These are phyloP conservation scores for Pholiota adiposa DNA, from an alignment of 1,284 basidiomycete genomes.

Conservation along the genomic window DNA sequence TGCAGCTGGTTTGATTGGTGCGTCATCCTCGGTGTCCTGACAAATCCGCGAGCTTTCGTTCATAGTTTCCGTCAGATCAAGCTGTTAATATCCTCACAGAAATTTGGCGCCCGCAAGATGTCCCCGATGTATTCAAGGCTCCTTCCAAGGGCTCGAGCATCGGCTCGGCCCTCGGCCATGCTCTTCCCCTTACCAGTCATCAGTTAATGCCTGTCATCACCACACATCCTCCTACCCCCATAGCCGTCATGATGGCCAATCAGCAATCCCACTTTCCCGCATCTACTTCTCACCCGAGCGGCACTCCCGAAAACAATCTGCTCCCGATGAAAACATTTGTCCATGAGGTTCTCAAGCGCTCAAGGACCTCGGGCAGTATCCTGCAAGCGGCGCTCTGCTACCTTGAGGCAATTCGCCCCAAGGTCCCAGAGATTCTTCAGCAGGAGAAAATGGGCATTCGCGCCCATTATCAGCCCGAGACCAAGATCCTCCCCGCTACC, in stretches of 20 bases:
- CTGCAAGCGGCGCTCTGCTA: conserved; percentile 82
- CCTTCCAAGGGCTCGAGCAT: conserved; percentile 28
- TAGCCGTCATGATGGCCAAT: conserved; percentile 35
- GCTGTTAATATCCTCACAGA: conserved; percentile 73
- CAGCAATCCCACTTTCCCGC: conserved; percentile 23
- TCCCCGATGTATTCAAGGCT: conserved; percentile 62
- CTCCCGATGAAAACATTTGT: conserved; percentile 73
- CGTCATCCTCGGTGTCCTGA: conserved; percentile 34
- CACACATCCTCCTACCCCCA: neutral
- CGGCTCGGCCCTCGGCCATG: neutral
- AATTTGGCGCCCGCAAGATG: conserved; percentile 75
- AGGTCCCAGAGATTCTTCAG: conserved; percentile 61
- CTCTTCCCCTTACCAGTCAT: neutral
- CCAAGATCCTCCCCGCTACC: conserved; percentile 51
- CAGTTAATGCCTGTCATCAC: neutral
- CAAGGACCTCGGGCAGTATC: conserved; percentile 74
- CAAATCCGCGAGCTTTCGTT: conserved; percentile 1
- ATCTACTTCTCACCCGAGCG: conserved; percentile 14
- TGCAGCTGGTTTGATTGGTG: conserved; percentile 69
- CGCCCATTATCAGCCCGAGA: conserved; percentile 45
- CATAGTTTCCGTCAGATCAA: conserved; percentile 56
- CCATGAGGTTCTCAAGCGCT: conserved; percentile 77
- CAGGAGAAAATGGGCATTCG: conserved; percentile 50
- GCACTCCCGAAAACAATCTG: conserved; percentile 35
- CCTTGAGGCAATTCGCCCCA: conserved; percentile 70